Base-by-base conservation (phyloP, 495 filamentous ascomycete species). In the Elaphomyces granulatus region DNA sequence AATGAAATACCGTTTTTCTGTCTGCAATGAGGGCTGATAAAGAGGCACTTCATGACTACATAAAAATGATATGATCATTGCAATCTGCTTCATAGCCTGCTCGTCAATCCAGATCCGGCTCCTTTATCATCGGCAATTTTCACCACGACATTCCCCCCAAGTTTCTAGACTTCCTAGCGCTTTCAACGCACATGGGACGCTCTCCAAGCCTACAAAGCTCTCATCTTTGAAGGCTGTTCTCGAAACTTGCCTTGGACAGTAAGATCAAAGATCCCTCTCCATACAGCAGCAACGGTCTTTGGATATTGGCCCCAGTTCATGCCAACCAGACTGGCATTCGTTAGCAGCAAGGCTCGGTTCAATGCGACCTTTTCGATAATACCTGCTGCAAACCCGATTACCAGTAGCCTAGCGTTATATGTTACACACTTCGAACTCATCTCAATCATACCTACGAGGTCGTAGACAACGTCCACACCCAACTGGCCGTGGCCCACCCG, bases 111-210 rank as follows among this genome's bases (percentile, higher is more conserved):
- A n/a, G n/a, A n/a, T n/a, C n/a, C n/a, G n/a, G n/a, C 66, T 3
- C 67, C 64, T 41, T 58, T 56, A 20, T 75, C 68, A 42, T 87
- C 80, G n/a, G 80, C 75, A 18, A 96, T 69, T 58, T 82, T 81
- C 2, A 95, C 81, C 1, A 96, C 84, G 1, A 95, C 88, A 71
- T 96, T 96, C 0, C 88, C 88, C n/a, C 88, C 88, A 96, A 0
- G 84, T 94, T 48, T 80, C 84, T 34, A 88, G 64, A 12, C 71
- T 70, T 0, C 83, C 87, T 30, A 96, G 62, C 12, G 79, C 78
- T 53, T 78, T 64, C 50, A 96, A 58, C 0, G 88, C 88, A 40
- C 71, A 71, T 0, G 80, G 76, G 15, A 96, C 73, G 41, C 68
- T 75, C 54, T 93, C 84, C 41, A 96, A 57, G 0, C 88, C 87